Evolutionary conservation across 1,139 yeast genomes (phyloP).

Genomic region (Hansenula lynferdii): DNA sequence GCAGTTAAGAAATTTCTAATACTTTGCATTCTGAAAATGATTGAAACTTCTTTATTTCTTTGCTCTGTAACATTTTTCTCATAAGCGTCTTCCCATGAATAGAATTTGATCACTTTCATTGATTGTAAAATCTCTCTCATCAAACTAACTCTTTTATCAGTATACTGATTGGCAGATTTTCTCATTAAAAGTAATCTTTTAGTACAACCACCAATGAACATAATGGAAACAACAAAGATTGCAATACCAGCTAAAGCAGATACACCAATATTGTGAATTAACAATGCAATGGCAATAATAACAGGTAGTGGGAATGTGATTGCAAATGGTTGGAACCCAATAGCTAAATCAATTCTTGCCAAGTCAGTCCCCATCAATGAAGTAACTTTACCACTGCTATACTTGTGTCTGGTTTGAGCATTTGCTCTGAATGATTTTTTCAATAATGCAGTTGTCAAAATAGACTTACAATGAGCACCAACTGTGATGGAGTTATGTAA

Average conservation of each 20-base stretch:
- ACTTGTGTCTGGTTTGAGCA: conserved; percentile 49
- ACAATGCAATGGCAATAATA: conserved; percentile 52
- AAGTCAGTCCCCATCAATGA: conserved; percentile 72
- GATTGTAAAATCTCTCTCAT: conserved; percentile 48
- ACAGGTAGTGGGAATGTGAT: conserved; percentile 54
- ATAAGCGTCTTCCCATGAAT: conserved; percentile 59
- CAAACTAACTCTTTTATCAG: conserved; percentile 44
- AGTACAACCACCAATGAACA: conserved; percentile 26
- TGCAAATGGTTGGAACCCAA: conserved; percentile 59
- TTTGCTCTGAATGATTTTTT: conserved; percentile 58
- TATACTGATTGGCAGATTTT: conserved; percentile 35
- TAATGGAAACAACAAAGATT: conserved; percentile 32
- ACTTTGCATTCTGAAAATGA: conserved; percentile 41
- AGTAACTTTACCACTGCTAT: conserved; percentile 62
- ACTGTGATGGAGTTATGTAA: conserved; percentile 52
- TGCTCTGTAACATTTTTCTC: conserved; percentile 35
- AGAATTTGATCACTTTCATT: conserved; percentile 49
- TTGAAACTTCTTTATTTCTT: conserved; percentile 40
- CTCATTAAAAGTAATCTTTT: conserved; percentile 36
- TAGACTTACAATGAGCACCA: conserved; percentile 62
- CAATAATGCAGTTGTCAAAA: conserved; percentile 58
- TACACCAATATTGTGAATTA: conserved; percentile 63
- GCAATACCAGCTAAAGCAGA: conserved; percentile 64
- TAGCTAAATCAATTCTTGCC: conserved; percentile 68
- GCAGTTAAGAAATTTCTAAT: conserved; percentile 54